Evolutionary conservation across 164 flowering plant genomes (phyloP).

Genomic region (Vitis riparia): DNA sequence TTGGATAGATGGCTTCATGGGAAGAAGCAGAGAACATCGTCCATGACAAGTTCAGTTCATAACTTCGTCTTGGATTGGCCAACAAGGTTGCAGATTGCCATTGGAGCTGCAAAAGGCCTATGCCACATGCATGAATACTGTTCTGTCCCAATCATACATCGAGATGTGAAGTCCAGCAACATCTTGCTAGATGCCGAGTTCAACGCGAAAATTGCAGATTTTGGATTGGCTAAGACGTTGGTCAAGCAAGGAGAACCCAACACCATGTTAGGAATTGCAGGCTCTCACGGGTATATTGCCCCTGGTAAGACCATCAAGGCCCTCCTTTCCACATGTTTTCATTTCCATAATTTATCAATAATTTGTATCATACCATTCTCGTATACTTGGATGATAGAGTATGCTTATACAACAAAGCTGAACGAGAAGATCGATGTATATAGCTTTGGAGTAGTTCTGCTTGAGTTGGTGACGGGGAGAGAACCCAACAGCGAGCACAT

Average conservation of each 20-base stretch:
- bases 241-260: slow-evolving; percentile 42
- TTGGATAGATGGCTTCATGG: slow-evolving; percentile 73
- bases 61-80: too few relatives aligned
- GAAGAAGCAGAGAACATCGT: slow-evolving; percentile 26
- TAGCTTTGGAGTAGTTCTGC: slow-evolving; percentile 88
- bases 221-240: slow-evolving; percentile 77
- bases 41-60: neutral
- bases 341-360: neutral
- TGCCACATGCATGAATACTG: slow-evolving; percentile 88
- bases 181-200: slow-evolving; percentile 70
- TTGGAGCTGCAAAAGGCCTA: slow-evolving; percentile 24
- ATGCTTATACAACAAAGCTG: slow-evolving; percentile 60
- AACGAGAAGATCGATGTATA: slow-evolving; percentile 79
- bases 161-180: slow-evolving; percentile 82
- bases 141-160: slow-evolving; percentile 63
- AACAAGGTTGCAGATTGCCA: too few relatives aligned
- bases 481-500: slow-evolving; percentile 45
- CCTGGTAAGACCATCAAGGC: slow-evolving; percentile 53
- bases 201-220: slow-evolving; percentile 77
- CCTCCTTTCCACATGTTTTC: neutral
- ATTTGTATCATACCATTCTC: slow-evolving; percentile 20
- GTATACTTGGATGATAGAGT: slow-evolving; percentile 52
- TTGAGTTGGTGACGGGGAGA: slow-evolving; percentile 75
- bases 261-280: slow-evolving; percentile 72
- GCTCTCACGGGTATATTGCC: slow-evolving; percentile 86